phyloP scores from a whole-genome alignment of 1,139 yeast genomes.

The Scheffersomyces stambukii region DNA sequence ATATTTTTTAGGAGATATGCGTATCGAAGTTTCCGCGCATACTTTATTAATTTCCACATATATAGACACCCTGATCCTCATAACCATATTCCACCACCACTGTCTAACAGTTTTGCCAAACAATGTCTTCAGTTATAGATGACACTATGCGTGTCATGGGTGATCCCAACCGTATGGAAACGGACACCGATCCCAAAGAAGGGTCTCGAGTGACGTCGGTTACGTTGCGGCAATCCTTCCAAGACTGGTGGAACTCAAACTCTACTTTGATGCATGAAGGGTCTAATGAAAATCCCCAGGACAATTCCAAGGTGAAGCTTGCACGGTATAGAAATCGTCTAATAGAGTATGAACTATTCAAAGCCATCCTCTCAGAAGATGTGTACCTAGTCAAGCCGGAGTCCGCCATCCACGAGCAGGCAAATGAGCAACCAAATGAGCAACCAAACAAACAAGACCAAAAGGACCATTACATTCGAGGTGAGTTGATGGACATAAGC shows the following conservation, averaged over 20 bases:
- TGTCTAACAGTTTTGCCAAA: too few species aligned
- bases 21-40: too few species aligned
- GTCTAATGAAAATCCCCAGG: constrained; percentile 2
- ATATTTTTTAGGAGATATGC: too few species aligned
- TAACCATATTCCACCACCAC: too few species aligned
- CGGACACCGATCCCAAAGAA: not conserved
- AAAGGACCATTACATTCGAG: constrained; percentile 12
- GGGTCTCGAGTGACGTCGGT: constrained; percentile 20
- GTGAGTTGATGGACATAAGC: constrained; percentile 26
- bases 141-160: constrained; percentile 16
- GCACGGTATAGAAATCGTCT: constrained; percentile 24
- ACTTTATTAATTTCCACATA: too few species aligned
- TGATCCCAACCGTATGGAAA: constrained; percentile 6
- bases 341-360: constrained; percentile 34
- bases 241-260: constrained; percentile 37
- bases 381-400: constrained; percentile 20
- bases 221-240: constrained; percentile 23
- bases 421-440: constrained; percentile 4
- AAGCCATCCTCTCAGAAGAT: constrained; percentile 30
- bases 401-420: constrained; percentile 1
- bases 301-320: constrained; percentile 21
- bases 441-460: constrained; percentile 1
- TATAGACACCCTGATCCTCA: too few species aligned
- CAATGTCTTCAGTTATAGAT: constrained; percentile 13
- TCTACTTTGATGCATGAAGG: constrained; percentile 3